Conservation (phyloP, 495 filamentous ascomycete genomes). For the Terfezia boudieri region DNA sequence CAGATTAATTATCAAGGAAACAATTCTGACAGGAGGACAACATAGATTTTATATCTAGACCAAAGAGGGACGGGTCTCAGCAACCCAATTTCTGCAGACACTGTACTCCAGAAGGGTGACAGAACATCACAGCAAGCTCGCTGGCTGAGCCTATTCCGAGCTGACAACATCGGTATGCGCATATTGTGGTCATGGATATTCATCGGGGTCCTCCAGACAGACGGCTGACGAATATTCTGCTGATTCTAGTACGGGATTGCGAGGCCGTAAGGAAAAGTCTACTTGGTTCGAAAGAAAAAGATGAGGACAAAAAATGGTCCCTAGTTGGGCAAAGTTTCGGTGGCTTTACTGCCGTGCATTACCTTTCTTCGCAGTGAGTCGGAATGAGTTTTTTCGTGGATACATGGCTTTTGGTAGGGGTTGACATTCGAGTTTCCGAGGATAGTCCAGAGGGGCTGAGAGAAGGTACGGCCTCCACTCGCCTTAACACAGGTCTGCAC, state of each 20-base stretch:
- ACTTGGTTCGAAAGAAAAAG: slow-evolving; percentile 36
- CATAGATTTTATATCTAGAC: slow-evolving; percentile 48
- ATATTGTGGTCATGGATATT: background rate
- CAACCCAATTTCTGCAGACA: slow-evolving; percentile 48
- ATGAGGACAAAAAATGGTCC: slow-evolving; percentile 54
- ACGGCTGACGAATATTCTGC: no score
- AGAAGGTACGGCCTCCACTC: slow-evolving; percentile 26
- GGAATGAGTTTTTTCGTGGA: background rate
- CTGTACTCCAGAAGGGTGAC: slow-evolving; percentile 40
- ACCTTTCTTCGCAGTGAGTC: slow-evolving; percentile 50
- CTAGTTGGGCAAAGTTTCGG: slow-evolving; percentile 79
- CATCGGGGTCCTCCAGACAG: background rate
- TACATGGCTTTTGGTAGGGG: no score
- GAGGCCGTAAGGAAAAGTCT: slow-evolving; percentile 62
- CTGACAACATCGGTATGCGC: slow-evolving; percentile 43
- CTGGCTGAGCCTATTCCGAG: slow-evolving; percentile 70
- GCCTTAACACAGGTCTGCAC: background rate
- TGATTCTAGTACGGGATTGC: slow-evolving; percentile 47
- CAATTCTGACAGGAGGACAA: no score
- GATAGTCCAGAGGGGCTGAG: slow-evolving; percentile 44
- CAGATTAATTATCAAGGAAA: no score
- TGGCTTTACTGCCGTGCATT: slow-evolving; percentile 61
- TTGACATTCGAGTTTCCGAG: no score
- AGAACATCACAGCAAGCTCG: slow-evolving; percentile 41
- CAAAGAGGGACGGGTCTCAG: slow-evolving; percentile 76